A percentile compares a stretch with the other conserved stretches of the same genome.
Conservation (phyloP, 495 filamentous ascomycete genomes). For the Neurospora tetrasperma region DNA sequence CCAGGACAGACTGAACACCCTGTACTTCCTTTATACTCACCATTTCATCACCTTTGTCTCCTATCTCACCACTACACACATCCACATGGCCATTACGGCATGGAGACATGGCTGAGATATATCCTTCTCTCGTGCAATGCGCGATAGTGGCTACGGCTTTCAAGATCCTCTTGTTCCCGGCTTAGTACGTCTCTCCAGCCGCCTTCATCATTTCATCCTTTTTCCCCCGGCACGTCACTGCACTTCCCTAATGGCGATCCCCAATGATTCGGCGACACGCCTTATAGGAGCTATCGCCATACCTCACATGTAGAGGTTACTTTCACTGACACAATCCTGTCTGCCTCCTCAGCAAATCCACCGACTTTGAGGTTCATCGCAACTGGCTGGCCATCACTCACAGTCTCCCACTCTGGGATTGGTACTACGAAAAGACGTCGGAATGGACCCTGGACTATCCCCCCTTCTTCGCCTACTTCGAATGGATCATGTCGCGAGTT, state of each 20-base stretch:
- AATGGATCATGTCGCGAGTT: slow-evolving; percentile 81
- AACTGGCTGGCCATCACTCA: slow-evolving; percentile 96
- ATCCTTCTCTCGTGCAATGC: slow-evolving; percentile 79
- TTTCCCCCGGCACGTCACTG: not conserved
- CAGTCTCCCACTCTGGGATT: slow-evolving; percentile 75
- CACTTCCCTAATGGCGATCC: not conserved
- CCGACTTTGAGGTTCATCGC: slow-evolving; percentile 95
- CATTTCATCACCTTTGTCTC: not conserved
- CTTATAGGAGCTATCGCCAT: not conserved
- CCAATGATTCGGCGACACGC: not conserved
- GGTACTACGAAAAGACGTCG: slow-evolving; percentile 95
- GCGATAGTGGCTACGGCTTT: slow-evolving; percentile 79
- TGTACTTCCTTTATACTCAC: not conserved
- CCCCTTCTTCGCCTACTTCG: slow-evolving; percentile 94
- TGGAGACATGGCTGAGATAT: slow-evolving; percentile 63
- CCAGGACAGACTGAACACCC: not conserved
- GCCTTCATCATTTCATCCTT: not conserved
- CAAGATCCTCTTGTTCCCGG: slow-evolving; percentile 88
- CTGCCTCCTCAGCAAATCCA: slow-evolving; percentile 68
- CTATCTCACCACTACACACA: not conserved
- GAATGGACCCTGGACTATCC: slow-evolving; percentile 99
- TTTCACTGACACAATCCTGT: not conserved
- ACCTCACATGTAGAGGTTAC: slow-evolving; percentile 2
- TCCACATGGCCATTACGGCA: slow-evolving; percentile 9
- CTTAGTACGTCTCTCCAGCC: slow-evolving; percentile 60